Evolutionary conservation across 768 basidiomycete species (phyloP), one percentile per base, ranked within the genome.

Genomic region (Mycena alexandri): DNA sequence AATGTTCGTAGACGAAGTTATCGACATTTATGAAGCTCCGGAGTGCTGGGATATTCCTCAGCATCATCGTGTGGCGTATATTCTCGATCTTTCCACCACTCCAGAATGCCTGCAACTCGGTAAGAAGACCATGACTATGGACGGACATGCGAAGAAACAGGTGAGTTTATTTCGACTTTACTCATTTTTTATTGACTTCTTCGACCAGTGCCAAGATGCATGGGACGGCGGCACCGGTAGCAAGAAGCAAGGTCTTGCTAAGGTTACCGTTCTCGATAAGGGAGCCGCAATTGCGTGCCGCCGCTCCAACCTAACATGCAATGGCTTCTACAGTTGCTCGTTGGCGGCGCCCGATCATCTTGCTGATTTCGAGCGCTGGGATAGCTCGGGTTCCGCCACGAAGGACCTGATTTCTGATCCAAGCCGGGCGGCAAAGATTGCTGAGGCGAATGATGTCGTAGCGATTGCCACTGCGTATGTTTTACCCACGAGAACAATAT

Each of bases 61-160:
- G 22, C 46, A 11, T 34, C 34, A 50, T 60, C 58, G 58, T n/a
- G 58, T 60, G 0, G 46, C 58, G 2, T 60, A 48, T 33, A 60
- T 60, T 60, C 8, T 60, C 11, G 58, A 60, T 14, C 34, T 47
- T 17, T 48, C 17, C 2, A 44, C 33, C 10, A 48, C 46, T 13
- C 58, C 58, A 4, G 58, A 48, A 42, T 25, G 33, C 9, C 58
- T 60, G 12, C 7, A 17, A 11, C 13, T 21, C 9, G 38, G n/a
- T 38, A 3, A 22, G 11, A 46, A 36, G 5, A 7, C 2, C 5
- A 25, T 60, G n/a, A 60, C 58, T 9, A 12, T 60, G 5, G 58
- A 60, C 22, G 46, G n/a, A 22, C n/a, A 16, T 12, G 11, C 47
- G 5, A 60, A 60, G 46, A 60, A 60, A 12, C 22, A 60, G 58